phyloP scores from a whole-genome alignment of 805 yeast genomes.

The Torulaspora franciscae region DNA sequence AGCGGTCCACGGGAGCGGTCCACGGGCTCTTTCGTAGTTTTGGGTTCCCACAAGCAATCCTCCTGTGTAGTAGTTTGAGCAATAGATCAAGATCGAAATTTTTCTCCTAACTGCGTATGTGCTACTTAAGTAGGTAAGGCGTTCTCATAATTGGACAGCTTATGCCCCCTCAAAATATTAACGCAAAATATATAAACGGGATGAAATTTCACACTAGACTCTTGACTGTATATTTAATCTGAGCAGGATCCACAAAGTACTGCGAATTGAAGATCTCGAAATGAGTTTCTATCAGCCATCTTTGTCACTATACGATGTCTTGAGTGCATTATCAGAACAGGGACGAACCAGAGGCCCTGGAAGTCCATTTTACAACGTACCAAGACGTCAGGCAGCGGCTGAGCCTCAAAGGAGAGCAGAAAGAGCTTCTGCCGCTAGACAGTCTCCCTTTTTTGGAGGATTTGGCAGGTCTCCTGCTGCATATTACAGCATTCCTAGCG shows the following conservation, averaged over 20 bases:
- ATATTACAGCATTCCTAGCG: conserved; percentile 16
- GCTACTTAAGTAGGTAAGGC: no score
- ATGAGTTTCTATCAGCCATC: conserved; percentile 35
- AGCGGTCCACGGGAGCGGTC: no score
- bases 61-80: no score
- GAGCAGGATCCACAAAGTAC: background rate
- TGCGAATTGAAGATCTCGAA: background rate
- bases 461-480: conserved; percentile 12
- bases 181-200: background rate
- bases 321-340: conserved; percentile 27
- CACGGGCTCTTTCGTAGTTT: no score
- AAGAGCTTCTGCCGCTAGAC: conserved; percentile 3
- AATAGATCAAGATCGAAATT: no score
- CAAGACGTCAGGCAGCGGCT: conserved; percentile 9
- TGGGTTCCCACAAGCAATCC: no score
- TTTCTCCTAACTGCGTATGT: no score
- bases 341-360: conserved; percentile 17
- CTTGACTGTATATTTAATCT: no score
- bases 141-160: no score
- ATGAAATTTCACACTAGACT: background rate
- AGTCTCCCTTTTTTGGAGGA: conserved; percentile 1
- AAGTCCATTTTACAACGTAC: conserved; percentile 9
- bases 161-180: background rate
- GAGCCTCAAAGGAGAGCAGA: conserved; percentile 6
- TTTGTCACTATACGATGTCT: conserved; percentile 29